Conservation (phyloP, 1,284 basidiomycete species). For the Bjerkandera adusta region DNA sequence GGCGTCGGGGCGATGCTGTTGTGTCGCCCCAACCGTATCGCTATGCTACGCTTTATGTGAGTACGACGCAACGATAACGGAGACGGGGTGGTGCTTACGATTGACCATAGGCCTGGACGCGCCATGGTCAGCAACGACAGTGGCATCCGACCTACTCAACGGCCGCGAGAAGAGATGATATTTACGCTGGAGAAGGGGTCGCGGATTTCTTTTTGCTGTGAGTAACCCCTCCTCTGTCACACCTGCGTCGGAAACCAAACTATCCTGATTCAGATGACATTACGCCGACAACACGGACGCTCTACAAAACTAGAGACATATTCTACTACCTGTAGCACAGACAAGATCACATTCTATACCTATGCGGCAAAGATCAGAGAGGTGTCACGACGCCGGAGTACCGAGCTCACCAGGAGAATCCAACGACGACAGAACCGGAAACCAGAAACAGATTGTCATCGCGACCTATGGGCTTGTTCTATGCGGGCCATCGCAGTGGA, state of each 20-base stretch:
- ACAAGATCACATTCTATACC: no score
- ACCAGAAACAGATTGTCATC: slow-evolving; percentile 8
- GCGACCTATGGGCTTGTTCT: slow-evolving; percentile 22
- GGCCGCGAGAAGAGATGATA: not conserved
- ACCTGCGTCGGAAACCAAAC: no score
- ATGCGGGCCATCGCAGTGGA: slow-evolving; percentile 56
- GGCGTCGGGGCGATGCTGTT: not conserved
- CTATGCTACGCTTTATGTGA: not conserved
- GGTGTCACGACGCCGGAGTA: not conserved
- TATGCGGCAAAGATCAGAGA: not conserved
- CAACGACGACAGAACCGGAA: not conserved
- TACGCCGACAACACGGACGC: no score
- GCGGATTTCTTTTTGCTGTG: no score
- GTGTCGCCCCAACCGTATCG: not conserved
- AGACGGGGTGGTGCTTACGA: not conserved
- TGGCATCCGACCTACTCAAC: not conserved
- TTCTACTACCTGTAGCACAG: no score
- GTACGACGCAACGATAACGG: not conserved
- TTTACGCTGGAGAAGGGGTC: no score
- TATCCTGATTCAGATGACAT: no score
- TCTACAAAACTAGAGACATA: no score
- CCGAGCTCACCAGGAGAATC: not conserved
- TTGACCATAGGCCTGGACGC: no score
- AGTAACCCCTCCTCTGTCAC: no score
- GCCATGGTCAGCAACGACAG: not conserved